phyloP scores from a whole-genome alignment of 352 stramenopile genomes.

The Phytopythium cucurbitacearum region DNA sequence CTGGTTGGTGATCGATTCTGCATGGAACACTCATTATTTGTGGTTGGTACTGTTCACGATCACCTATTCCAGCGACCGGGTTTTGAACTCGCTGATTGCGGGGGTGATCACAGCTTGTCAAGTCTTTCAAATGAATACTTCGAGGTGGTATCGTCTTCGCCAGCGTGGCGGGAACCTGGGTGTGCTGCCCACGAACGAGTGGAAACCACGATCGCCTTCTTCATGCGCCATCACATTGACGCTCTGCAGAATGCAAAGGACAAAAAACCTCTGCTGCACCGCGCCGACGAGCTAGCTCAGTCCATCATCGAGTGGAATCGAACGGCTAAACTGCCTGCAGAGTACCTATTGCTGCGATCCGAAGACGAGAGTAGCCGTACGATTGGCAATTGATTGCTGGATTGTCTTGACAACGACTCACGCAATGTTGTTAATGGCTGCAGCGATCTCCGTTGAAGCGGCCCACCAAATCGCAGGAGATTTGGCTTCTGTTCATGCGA shows the following conservation, averaged over 20 bases:
- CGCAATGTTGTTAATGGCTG: background rate
- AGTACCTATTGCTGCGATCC: constrained; percentile 68
- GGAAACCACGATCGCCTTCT: constrained; percentile 56
- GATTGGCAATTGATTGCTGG: constrained; percentile 8
- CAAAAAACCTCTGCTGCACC: constrained; percentile 37
- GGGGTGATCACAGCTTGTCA: constrained; percentile 19
- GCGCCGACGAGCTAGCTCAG: constrained; percentile 41
- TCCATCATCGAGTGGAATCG: constrained; percentile 59
- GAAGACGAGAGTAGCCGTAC: constrained; percentile 72
- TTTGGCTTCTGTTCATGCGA: constrained; percentile 23
- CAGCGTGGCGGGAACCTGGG: constrained; percentile 12
- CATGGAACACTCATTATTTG: constrained; percentile 4
- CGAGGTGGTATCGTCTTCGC: constrained; percentile 18
- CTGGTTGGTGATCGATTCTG: background rate
- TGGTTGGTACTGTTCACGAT: background rate
- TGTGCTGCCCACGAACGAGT: constrained; percentile 20
- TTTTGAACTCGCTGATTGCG: constrained; percentile 55
- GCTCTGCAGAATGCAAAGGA: constrained; percentile 34
- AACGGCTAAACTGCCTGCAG: constrained; percentile 43
- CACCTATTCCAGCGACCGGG: constrained; percentile 27
- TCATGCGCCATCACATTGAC: constrained; percentile 65
- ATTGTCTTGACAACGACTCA: background rate
- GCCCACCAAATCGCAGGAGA: constrained; percentile 21
- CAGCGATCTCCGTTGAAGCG: constrained; percentile 32
- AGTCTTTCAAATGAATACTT: constrained; percentile 51